These are phyloP conservation scores for Aspergillus sp. DNA, from an alignment of 2,329 filamentous ascomycete genomes.

Conservation along the genomic window DNA sequence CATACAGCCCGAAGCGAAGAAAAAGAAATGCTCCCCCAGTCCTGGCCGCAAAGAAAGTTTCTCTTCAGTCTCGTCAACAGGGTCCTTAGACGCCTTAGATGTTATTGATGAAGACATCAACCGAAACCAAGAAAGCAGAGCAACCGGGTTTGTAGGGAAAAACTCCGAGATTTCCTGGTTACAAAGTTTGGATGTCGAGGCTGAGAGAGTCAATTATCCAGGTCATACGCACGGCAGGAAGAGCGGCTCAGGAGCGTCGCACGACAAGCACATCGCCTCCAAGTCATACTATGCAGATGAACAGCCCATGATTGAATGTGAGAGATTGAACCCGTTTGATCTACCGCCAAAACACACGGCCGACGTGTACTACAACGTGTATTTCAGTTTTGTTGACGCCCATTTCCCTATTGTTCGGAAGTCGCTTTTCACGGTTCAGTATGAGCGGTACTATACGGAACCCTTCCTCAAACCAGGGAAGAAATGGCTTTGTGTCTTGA, in stretches of 20 bases:
- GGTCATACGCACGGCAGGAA: constrained; percentile 10
- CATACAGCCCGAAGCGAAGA: neutral
- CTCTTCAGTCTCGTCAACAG: neutral
- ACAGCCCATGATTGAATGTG: constrained; percentile 28
- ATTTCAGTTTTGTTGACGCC: constrained; percentile 34
- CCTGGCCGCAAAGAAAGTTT: neutral
- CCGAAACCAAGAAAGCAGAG: constrained; percentile 30
- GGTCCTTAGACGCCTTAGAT: constrained; percentile 15
- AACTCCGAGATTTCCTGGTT: constrained; percentile 41
- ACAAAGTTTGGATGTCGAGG: constrained; percentile 32
- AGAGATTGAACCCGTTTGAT: constrained; percentile 22
- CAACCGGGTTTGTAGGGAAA: constrained; percentile 39
- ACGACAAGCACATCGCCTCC: constrained; percentile 36
- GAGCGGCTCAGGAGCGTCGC: constrained; percentile 23
- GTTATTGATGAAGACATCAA: constrained; percentile 40
- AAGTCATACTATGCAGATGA: constrained; percentile 26
- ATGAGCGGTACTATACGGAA: constrained; percentile 28
- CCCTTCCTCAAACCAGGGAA: constrained; percentile 29
- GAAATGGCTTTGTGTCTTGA: constrained; percentile 37
- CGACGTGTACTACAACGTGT: constrained; percentile 33
- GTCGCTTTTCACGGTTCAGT: constrained; percentile 32
- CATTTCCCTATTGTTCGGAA: constrained; percentile 39
- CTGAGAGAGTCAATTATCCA: constrained; percentile 17
- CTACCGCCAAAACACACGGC: constrained; percentile 13
- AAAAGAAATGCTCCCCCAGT: neutral